phyloP scores from a whole-genome alignment of 192 early-diverging fungal genomes.

The Pecoramyces ruminantium region DNA sequence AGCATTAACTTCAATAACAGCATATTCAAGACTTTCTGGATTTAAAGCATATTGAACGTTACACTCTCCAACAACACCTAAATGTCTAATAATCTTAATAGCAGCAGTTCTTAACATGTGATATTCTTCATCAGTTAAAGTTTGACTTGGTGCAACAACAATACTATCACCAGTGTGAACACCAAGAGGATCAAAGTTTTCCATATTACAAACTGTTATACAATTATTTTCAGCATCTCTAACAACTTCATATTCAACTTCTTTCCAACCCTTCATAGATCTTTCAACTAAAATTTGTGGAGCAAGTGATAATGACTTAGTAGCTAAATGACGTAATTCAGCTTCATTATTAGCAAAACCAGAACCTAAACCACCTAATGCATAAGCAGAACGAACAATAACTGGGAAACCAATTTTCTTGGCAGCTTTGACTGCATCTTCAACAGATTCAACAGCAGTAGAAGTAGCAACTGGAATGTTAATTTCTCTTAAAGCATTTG shows the following conservation, averaged over 20 bases:
- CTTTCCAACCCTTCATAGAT: constrained; percentile 98
- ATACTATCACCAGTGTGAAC: constrained; percentile 99
- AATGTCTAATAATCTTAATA: constrained; percentile 85
- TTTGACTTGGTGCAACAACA: constrained; percentile 92
- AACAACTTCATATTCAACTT: constrained; percentile 98
- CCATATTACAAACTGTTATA: constrained; percentile 99
- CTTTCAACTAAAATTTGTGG: constrained; percentile 89
- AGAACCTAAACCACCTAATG: constrained; percentile 88
- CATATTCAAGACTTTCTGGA: constrained; percentile 72
- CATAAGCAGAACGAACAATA: constrained; percentile 85
- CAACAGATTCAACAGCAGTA: constrained; percentile 67
- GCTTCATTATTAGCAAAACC: constrained; percentile 68
- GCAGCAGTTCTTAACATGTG: constrained; percentile 89
- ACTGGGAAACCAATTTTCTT: constrained; percentile 78
- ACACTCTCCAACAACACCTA: constrained; percentile 96
- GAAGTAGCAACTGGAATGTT: constrained; percentile 79
- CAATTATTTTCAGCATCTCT: constrained; percentile 94
- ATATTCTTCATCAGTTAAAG: constrained; percentile 89
- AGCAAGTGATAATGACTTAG: constrained; percentile 68
- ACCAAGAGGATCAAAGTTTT: constrained; percentile 98
- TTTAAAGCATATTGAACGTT: constrained; percentile 96
- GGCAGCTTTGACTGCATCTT: constrained; percentile 74
- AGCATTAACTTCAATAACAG: constrained; percentile 95
- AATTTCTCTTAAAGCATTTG: constrained; percentile 75
- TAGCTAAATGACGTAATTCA: constrained; percentile 60